phyloP scores from a whole-genome alignment of 352 stramenopile genomes.

The Elongisporangium undulatum region DNA sequence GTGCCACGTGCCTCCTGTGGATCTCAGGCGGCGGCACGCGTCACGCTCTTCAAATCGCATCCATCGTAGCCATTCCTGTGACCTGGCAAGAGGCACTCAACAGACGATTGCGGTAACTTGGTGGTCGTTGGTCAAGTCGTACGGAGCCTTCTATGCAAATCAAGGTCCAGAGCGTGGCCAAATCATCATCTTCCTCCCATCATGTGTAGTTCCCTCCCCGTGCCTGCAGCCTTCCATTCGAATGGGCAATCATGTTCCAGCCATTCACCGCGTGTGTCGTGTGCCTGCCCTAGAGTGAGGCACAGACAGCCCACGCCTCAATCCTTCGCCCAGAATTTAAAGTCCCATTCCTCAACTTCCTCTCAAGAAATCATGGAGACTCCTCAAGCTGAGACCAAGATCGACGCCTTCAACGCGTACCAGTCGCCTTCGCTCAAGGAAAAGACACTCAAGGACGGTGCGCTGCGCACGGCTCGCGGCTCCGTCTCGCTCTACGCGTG shows the following conservation, averaged over 20 bases:
- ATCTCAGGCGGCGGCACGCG: not conserved
- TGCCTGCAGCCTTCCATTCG: not conserved
- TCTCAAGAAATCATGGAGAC: not conserved
- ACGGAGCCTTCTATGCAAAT: too few species aligned
- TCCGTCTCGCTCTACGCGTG: conserved; percentile 25
- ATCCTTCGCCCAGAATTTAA: not conserved
- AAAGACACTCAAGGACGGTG: not conserved
- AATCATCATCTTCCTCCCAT: not conserved
- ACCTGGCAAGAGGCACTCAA: too few species aligned
- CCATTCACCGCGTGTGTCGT: not conserved
- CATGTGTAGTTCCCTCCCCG: not conserved
- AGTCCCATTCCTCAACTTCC: not conserved
- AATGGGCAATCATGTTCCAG: not conserved
- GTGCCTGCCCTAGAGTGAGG: not conserved
- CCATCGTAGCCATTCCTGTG: too few species aligned
- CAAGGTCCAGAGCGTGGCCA: too few species aligned
- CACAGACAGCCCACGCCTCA: too few species aligned
- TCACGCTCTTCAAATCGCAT: not conserved
- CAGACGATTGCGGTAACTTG: too few species aligned
- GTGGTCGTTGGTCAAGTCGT: too few species aligned
- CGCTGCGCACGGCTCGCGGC: not conserved
- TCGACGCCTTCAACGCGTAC: not conserved
- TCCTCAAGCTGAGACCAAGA: not conserved
- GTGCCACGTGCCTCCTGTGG: not conserved
- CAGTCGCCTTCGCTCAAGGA: conserved; percentile 2